Base-by-base conservation (phyloP, 164 flowering plant species). In the Chloranthus sessilifolius region DNA sequence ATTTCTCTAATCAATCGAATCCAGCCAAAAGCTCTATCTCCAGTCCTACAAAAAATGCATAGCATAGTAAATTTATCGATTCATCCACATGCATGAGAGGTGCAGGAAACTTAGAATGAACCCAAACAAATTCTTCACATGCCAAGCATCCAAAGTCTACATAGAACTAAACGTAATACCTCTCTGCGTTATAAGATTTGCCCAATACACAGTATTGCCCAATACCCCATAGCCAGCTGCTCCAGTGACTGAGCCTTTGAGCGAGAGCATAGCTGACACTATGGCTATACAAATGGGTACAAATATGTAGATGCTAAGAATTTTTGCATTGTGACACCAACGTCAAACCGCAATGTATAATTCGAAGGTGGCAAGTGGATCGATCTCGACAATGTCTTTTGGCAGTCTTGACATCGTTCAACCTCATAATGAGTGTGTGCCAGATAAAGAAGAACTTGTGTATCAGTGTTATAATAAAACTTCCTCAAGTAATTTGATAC, bases 381-480 rank as follows among this genome's bases (percentile, higher is more conserved):
- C 24, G 97, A 96, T 71, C 95, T 82, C 19, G 88, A 66, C 63
- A 92, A 68, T 17, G 95, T 74, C 66, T 73, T 84, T 59, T 82
- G 84, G 74, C 97, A 88, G 62, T 92, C 96, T 74, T 88, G 95
- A 96, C 99, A 86, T 63, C 88, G 96, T 60, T 92, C 99, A 43
- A 97, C 99, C 66, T 92, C 99, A 70, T 92, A 92, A 75, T 86
- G 83, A 31, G 95, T 88, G 16, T 95, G 91, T 26, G 99, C 95
- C 37, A 88, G 69, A 69, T 86, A 92, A 3, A 88, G 84, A 62
- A 82, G 91, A 70, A 88, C 73, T 52, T 83, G 95, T 38, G 76
- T 71, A 58, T 92, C 99, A 22, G 99, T 88, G 52, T 81, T 88
- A 40, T 81, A 60, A 48, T 54, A 86, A 48, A 86, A 92, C 69